Conservation (phyloP, 352 stramenopile genomes). For the Sclerospora graminicola region DNA sequence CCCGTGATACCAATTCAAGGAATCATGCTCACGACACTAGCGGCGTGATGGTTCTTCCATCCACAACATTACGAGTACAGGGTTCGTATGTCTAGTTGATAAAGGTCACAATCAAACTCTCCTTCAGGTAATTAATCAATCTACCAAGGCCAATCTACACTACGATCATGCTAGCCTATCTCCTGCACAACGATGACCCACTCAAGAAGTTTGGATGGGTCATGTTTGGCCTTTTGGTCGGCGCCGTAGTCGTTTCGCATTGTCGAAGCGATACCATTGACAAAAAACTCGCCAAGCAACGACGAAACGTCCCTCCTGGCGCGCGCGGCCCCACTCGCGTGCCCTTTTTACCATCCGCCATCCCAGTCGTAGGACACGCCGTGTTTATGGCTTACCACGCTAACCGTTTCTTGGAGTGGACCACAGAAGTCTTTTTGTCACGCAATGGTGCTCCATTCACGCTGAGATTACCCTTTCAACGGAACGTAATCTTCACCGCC, state of each 20-base stretch:
- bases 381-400: slow-evolving; percentile 19
- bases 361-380: slow-evolving; percentile 23
- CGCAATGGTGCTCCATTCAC: slow-evolving; percentile 14
- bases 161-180: slow-evolving; percentile 10
- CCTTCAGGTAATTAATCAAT: slow-evolving; percentile 4
- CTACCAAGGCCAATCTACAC: background rate
- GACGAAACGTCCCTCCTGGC: slow-evolving; percentile 11
- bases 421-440: slow-evolving; percentile 14
- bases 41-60: no score
- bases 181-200: slow-evolving; percentile 17
- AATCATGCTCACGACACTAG: background rate
- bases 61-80: no score
- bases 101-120: slow-evolving; percentile 15
- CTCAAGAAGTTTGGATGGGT: slow-evolving; percentile 17
- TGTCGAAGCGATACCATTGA: slow-evolving; percentile 14
- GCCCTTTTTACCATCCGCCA: slow-evolving; percentile 18
- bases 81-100: no score
- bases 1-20: background rate
- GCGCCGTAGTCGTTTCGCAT: slow-evolving; percentile 8
- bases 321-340: slow-evolving; percentile 8
- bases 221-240: slow-evolving; percentile 9
- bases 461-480: slow-evolving; percentile 15
- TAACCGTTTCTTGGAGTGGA: slow-evolving; percentile 21
- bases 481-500: slow-evolving; percentile 20
- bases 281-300: slow-evolving; percentile 14